phyloP scores from a whole-genome alignment of 2,329 filamentous ascomycete genomes.

The Fusarium temperatum region DNA sequence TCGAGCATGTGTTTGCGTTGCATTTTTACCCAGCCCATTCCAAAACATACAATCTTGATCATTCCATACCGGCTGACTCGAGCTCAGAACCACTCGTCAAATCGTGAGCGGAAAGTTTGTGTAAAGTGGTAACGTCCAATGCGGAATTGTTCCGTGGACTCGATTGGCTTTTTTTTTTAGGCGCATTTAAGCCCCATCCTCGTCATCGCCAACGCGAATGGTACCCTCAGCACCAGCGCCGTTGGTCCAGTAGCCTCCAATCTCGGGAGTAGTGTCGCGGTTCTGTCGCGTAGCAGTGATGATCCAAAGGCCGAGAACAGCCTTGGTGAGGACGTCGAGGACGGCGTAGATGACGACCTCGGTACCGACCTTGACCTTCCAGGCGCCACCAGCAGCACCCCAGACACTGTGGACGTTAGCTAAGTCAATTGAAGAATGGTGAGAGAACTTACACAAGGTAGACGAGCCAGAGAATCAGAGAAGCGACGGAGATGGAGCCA shows the following conservation, averaged over 20 bases:
- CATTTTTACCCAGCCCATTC: not conserved
- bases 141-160: not conserved
- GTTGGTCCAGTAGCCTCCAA: constrained; percentile 52
- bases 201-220: constrained; percentile 53
- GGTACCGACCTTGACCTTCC: constrained; percentile 40
- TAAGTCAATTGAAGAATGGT: not conserved
- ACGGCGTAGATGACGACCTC: constrained; percentile 45
- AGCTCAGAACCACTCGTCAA: not conserved
- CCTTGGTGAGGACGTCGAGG: constrained; percentile 45
- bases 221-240: constrained; percentile 49
- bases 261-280: constrained; percentile 49
- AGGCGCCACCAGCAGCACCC: constrained; percentile 41
- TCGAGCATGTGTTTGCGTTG: not conserved
- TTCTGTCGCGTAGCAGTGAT: constrained; percentile 49
- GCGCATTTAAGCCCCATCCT: constrained; percentile 41
- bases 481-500: constrained; percentile 35
- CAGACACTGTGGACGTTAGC: constrained; percentile 37
- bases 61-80: not conserved
- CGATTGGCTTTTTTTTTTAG: not conserved
- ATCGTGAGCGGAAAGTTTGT: not conserved
- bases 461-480: constrained; percentile 41
- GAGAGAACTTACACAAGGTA: constrained; percentile 43
- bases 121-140: not conserved
- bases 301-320: constrained; percentile 44
- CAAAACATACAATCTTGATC: constrained; percentile 7